Conservation (phyloP, 1,139 yeast genomes). For the Lodderomyces margitis region DNA sequence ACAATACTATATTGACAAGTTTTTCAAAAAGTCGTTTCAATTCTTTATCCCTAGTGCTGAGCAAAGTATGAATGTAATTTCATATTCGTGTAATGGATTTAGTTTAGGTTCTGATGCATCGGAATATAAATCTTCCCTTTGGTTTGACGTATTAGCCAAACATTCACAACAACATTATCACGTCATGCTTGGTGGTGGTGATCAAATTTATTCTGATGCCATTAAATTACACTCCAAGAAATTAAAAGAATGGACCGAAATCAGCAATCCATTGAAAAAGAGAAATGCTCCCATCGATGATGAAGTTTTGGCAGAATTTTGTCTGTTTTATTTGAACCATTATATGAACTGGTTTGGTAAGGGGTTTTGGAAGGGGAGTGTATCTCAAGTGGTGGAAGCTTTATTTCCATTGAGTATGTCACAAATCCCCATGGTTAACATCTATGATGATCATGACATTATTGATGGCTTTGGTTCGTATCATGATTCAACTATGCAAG, state of each 20-base stretch:
- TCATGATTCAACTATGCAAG: slow-evolving; percentile 67
- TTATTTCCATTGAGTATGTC: slow-evolving; percentile 75
- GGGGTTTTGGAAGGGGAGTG: slow-evolving; percentile 77
- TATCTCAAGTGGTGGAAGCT: slow-evolving; percentile 62
- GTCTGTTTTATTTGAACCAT: slow-evolving; percentile 64
- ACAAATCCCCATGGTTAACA: slow-evolving; percentile 78
- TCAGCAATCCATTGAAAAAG: slow-evolving; percentile 49
- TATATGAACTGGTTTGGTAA: slow-evolving; percentile 87
- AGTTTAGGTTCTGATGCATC: slow-evolving; percentile 69
- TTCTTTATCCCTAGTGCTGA: slow-evolving; percentile 58
- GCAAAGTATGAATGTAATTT: slow-evolving; percentile 75
- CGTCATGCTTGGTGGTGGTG: slow-evolving; percentile 97
- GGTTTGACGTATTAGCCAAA: slow-evolving; percentile 78
- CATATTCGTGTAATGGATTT: slow-evolving; percentile 93
- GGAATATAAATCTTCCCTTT: slow-evolving; percentile 68
- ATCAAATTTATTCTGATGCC: slow-evolving; percentile 87
- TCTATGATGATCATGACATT: slow-evolving; percentile 89
- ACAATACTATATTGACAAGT: slow-evolving; percentile 54
- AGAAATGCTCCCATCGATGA: slow-evolving; percentile 32
- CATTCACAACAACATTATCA: slow-evolving; percentile 69
- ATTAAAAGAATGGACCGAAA: slow-evolving; percentile 62
- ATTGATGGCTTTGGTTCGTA: slow-evolving; percentile 96
- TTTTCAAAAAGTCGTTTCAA: slow-evolving; percentile 35
- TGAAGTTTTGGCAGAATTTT: slow-evolving; percentile 53
- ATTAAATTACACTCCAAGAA: slow-evolving; percentile 58